Percentiles rank a stretch among this genome's conserved stretches.
Conservation (phyloP, 345 rosid genomes). For the Eucalyptus regnans region DNA sequence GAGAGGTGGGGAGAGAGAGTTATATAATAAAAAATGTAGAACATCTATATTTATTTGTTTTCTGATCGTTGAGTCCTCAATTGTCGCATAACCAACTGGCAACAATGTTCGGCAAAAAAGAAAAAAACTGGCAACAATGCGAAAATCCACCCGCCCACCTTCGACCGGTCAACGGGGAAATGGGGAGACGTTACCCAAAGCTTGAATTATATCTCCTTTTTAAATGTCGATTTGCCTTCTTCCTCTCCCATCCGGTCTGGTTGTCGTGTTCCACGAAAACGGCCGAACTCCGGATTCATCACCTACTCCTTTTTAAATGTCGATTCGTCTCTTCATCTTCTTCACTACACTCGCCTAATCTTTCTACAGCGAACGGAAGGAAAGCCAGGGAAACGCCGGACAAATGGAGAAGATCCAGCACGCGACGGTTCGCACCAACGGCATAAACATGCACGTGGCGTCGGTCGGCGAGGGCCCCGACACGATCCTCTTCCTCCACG, state of each 20-base stretch:
- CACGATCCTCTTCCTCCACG: constrained; percentile 15
- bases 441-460: constrained; percentile 22
- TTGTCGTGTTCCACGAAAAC: not conserved
- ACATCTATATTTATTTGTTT: not conserved
- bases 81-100: not conserved
- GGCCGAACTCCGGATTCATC: not conserved
- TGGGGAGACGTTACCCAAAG: not conserved
- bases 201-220: not conserved
- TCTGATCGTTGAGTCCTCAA: not conserved
- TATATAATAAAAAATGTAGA: not conserved
- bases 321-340: not conserved
- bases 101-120: not conserved
- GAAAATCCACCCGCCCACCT: not conserved
- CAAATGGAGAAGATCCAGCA: constrained; percentile 21
- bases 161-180: not conserved
- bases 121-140: not conserved
- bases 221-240: not conserved
- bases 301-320: not conserved
- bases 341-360: not conserved
- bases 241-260: not conserved
- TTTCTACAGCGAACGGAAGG: not conserved
- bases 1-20: not conserved
- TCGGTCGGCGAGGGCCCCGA: constrained; percentile 9
- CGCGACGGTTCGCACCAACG: constrained; percentile 8
- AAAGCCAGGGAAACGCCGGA: not conserved